A percentile compares a stretch with the other conserved stretches of the same genome.
Conservation (phyloP, 441 rosid genomes). For the Oxalis stricta region DNA sequence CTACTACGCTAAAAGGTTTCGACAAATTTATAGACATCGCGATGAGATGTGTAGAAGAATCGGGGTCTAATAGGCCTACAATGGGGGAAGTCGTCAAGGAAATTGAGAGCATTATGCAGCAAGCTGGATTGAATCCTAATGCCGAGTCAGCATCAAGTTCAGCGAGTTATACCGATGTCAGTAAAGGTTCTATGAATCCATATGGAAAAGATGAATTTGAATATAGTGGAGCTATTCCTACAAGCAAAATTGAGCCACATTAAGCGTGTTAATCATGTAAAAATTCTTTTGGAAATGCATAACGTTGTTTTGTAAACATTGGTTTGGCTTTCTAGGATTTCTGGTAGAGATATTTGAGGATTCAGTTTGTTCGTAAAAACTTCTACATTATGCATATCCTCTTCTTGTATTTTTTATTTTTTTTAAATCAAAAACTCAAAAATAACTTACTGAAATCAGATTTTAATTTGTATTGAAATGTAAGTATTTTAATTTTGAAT, state of each 20-base stretch:
- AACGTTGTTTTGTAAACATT: background rate
- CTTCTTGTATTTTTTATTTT: too few species aligned
- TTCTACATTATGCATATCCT: too few species aligned
- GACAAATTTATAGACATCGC: slow-evolving; percentile 54
- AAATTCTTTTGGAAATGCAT: too few species aligned
- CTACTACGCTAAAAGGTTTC: slow-evolving; percentile 37
- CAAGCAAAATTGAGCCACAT: slow-evolving; percentile 25
- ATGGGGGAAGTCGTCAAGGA: slow-evolving; percentile 73
- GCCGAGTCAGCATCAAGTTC: slow-evolving; percentile 47
- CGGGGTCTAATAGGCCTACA: slow-evolving; percentile 45
- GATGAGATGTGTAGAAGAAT: slow-evolving; percentile 48
- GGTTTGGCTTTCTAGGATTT: background rate
- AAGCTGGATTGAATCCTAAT: slow-evolving; percentile 52
- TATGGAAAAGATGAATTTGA: slow-evolving; percentile 21
- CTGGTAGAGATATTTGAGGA: background rate
- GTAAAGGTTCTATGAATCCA: slow-evolving; percentile 19
- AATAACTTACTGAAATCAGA: too few species aligned
- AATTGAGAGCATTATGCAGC: slow-evolving; percentile 53
- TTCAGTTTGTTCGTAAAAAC: too few species aligned
- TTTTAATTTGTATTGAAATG: too few species aligned
- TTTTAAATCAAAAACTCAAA: too few species aligned
- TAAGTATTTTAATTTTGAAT: too few species aligned
- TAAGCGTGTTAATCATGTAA: slow-evolving; percentile 6
- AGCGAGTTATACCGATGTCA: slow-evolving; percentile 22
- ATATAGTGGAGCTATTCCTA: slow-evolving; percentile 26